phyloP scores from a whole-genome alignment of 176 grass and related monocot genomes.

The Dendrocalamus sinicus region DNA sequence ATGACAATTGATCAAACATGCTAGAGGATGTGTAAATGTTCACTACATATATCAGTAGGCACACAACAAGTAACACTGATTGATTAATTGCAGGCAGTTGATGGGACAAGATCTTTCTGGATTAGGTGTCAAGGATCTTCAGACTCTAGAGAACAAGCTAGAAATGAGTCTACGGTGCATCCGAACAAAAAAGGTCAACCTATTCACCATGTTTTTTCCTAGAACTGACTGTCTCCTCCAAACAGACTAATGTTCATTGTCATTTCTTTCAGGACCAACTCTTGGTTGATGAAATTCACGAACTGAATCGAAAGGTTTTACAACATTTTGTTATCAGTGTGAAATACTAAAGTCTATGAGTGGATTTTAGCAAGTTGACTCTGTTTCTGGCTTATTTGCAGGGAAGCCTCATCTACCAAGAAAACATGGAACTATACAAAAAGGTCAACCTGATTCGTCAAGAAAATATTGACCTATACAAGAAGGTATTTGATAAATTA shows the following conservation, averaged over 20 bases:
- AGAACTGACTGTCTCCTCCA: slow-evolving; percentile 21
- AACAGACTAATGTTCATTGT: slow-evolving; percentile 20
- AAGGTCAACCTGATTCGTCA: slow-evolving; percentile 67
- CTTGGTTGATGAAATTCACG: slow-evolving; percentile 75
- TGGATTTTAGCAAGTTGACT: slow-evolving; percentile 40
- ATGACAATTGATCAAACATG: neutral
- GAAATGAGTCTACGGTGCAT: slow-evolving; percentile 65
- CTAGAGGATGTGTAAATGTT: neutral
- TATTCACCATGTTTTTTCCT: slow-evolving; percentile 6
- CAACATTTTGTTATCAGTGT: neutral
- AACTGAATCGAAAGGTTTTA: slow-evolving; percentile 72
- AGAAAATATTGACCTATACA: slow-evolving; percentile 74
- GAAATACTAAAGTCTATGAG: neutral
- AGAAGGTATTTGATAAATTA: slow-evolving; percentile 59
- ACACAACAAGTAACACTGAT: neutral
- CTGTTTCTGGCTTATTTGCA: slow-evolving; percentile 48
- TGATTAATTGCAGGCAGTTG: slow-evolving; percentile 58
- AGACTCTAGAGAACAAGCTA: slow-evolving; percentile 73
- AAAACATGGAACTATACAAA: slow-evolving; percentile 74
- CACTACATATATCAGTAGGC: neutral
- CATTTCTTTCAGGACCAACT: slow-evolving; percentile 68
- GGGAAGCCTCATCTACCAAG: slow-evolving; percentile 73
- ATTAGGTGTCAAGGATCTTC: slow-evolving; percentile 65
- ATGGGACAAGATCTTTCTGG: slow-evolving; percentile 81
- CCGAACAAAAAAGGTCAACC: slow-evolving; percentile 64